phyloP scores from a whole-genome alignment of 1,139 yeast genomes.

The Diutina ranongensis region DNA sequence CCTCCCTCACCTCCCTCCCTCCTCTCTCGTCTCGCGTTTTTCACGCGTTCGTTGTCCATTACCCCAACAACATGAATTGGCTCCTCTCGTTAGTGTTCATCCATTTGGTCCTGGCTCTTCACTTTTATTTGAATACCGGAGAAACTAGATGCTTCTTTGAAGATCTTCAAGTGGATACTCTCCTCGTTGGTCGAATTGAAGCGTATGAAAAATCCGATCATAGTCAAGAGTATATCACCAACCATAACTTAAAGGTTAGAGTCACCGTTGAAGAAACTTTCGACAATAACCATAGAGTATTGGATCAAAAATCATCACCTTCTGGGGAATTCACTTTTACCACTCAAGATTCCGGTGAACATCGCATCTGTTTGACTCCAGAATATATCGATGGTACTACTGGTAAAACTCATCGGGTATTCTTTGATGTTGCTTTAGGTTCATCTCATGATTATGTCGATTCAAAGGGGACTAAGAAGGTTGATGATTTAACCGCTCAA shows the following conservation, averaged over 20 bases:
- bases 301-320: conserved; percentile 49
- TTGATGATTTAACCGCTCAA: conserved; percentile 39
- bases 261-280: conserved; percentile 52
- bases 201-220: conserved; percentile 33
- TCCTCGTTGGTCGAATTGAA: conserved; percentile 51
- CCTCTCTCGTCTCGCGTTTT: too few species aligned
- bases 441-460: conserved; percentile 39
- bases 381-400: conserved; percentile 35
- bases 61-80: conserved; percentile 7
- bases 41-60: background rate
- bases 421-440: conserved; percentile 37
- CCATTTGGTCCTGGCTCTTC: conserved; percentile 18
- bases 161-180: conserved; percentile 47
- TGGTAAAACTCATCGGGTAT: conserved; percentile 28
- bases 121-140: conserved; percentile 48
- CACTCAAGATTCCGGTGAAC: conserved; percentile 64
- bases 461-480: conserved; percentile 35
- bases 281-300: conserved; percentile 57
- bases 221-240: conserved; percentile 32
- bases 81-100: conserved; percentile 9
- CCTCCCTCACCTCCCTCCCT: too few species aligned
- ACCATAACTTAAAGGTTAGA: conserved; percentile 28
- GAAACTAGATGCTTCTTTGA: conserved; percentile 54
- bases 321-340: conserved; percentile 58
- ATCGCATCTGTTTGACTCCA: conserved; percentile 59